Base-by-base conservation (phyloP, 768 basidiomycete species). In the Trametes cubensis region DNA sequence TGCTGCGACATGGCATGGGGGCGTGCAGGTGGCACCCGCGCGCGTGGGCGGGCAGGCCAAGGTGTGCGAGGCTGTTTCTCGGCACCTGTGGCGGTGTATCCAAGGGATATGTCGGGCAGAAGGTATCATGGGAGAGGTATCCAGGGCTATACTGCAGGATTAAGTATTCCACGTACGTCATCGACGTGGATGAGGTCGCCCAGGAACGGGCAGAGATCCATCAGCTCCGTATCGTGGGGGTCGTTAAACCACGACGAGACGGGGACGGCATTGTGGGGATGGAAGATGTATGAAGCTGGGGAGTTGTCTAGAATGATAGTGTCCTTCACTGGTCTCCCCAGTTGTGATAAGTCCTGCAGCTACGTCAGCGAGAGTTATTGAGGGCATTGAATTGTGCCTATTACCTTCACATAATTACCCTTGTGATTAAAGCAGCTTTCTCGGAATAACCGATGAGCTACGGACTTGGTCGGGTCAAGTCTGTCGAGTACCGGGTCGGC, bases 181-280 rank as follows among this genome's bases (percentile, higher is more conserved):
- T 87, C 86, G 38, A 65, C 64, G 34, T 58, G 28, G 14, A 53
- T 47, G 39, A 99, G 82, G 76, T 99, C 96, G 38, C 90, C 79
- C 64, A 99, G 83, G 84, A 99, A 98, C 30, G 94, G 94, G 59
- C 94, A 88, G 49, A 98, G 80, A 75, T 98, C 96, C 47, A 92
- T 96, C 64, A 98, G 83, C 74, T 98, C 95, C 45, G 96, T 96
- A 72, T 98, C 95, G 70, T 98, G 95, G 6, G 95, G 95, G 76
- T 95, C 95, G 75, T 98, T 98, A 81, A 99, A 99, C 96, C 96
- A 99, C 61, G 93, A 94, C 45, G 96, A 97, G 61, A 99, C 95
- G 21, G 96, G 96, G 5, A 98, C 96, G 40, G 96, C 97, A 73
- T 98, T 98, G 79, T 97, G 94, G 11, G 95, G 95, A 72, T 99